Evolutionary conservation across 2,329 filamentous ascomycete species (phyloP), one percentile per base, ranked within the genome.

Genomic region (Claviceps quebecensis): DNA sequence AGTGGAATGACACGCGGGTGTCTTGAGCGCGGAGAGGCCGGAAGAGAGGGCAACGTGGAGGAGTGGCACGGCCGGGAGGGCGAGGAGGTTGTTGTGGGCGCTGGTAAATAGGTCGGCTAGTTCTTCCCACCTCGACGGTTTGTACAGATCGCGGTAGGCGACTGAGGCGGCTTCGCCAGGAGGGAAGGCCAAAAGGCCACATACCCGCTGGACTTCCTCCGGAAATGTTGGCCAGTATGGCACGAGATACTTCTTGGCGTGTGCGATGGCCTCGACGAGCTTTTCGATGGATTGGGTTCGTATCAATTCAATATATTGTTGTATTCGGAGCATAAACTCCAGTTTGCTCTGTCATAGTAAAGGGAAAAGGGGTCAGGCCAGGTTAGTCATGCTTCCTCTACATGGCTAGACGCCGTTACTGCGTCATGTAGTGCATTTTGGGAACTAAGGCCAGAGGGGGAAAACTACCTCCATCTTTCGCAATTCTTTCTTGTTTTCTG

Each of bases 301-400:
- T 53, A 95, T 81, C 54, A 97, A 75, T 67, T 97, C 93, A 59
- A 97, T 90, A 65, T 90, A 97, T 65, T 97, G 90, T 66, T 98
- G 93, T 60, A 94, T 76, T 13, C 93, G 83, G 44, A 98, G 77
- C 74, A 95, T 87, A 62, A 95, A 95, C 67, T 98, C 93, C 16
- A 98, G 77, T 57, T 85, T 86, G 61, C 84, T 88, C 76, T 88
- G 17, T 52, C 51, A 53, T 51, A 13, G 46, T 43, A 17, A 37
- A 37, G 29, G 11, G 9, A 9, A 11, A 11, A 34, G 29, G 29
- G 9, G 9, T 9, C 29, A 34, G 29, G 4, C 29, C 11, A 34
- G 16, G 16, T n/a, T 22, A 34, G 19, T 34, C 9, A 34, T 34
- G 0, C 29, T 34, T 34, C 29, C 29, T 34, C 29, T 34, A 34